Percentiles rank a stretch among this genome's conserved stretches.
phyloP scores from a whole-genome alignment of 2,329 filamentous ascomycete species.

The Zymoseptoria crescenta region DNA sequence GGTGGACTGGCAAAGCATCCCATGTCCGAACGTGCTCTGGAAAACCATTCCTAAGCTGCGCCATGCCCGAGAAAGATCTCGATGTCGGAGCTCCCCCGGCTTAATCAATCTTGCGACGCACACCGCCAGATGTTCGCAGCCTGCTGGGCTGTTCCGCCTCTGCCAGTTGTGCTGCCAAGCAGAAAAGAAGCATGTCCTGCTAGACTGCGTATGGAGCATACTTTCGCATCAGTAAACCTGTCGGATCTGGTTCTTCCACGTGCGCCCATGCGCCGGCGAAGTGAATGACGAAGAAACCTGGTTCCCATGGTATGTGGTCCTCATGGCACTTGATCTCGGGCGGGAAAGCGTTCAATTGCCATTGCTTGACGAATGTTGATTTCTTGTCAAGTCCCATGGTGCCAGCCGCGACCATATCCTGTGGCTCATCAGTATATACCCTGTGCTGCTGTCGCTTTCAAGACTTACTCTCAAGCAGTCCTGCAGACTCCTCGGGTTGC shows the following conservation, averaged over 20 bases:
- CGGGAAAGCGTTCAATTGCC: constrained; percentile 34
- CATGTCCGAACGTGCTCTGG: background rate
- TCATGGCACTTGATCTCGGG: constrained; percentile 33
- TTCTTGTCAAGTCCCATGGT: constrained; percentile 1
- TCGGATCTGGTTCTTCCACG: constrained; percentile 32
- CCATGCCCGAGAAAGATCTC: background rate
- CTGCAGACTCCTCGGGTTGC: constrained; percentile 28
- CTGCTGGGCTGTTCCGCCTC: background rate
- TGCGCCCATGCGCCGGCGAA: constrained; percentile 38
- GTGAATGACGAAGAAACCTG: constrained; percentile 31
- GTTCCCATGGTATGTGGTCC: constrained; percentile 24
- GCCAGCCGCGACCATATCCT: constrained; percentile 20
- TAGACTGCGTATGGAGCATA: constrained; percentile 15
- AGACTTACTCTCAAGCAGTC: constrained; percentile 24
- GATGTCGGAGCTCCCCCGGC: background rate
- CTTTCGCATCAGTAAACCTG: constrained; percentile 33
- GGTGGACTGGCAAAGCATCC: too few species aligned
- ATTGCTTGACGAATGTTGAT: constrained; percentile 25
- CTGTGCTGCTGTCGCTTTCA: background rate
- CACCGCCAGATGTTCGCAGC: background rate
- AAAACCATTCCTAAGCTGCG: background rate
- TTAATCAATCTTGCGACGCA: background rate
- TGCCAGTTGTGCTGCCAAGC: background rate
- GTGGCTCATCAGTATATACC: constrained; percentile 1
- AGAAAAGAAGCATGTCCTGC: background rate